Conservation (phyloP, 2,329 filamentous ascomycete genomes). For the Daldinia sp. region DNA sequence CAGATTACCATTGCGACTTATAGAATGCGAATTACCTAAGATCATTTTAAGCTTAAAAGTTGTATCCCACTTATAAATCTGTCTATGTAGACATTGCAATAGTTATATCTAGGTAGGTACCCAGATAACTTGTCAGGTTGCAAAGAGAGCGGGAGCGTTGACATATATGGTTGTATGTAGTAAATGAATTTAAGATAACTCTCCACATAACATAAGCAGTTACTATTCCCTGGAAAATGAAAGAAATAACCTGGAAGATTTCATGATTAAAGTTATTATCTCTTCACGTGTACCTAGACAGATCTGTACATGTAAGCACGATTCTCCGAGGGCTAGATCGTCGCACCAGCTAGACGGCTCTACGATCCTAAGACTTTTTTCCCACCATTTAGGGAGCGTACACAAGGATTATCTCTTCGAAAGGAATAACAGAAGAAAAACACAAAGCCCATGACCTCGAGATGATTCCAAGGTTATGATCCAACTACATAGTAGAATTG, state of each 20-base stretch:
- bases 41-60: constrained; percentile 9
- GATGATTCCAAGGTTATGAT: constrained; percentile 11
- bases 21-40: neutral
- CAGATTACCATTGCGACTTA: neutral
- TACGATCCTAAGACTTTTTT: constrained; percentile 28
- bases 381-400: constrained; percentile 35
- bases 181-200: no score
- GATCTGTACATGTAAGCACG: constrained; percentile 18
- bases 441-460: constrained; percentile 2
- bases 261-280: neutral
- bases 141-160: no score
- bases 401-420: neutral
- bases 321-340: constrained; percentile 38
- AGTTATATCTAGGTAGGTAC: neutral
- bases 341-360: constrained; percentile 24
- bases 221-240: no score
- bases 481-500: constrained; percentile 23
- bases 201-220: no score
- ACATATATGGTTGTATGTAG: no score
- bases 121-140: no score
- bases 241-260: no score
- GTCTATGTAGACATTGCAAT: neutral
- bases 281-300: constrained; percentile 8
- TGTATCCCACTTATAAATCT: neutral
- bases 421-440: neutral